These are phyloP conservation scores for Cyberlindnera americana DNA, from an alignment of 805 yeast species.

Conservation along the genomic window DNA sequence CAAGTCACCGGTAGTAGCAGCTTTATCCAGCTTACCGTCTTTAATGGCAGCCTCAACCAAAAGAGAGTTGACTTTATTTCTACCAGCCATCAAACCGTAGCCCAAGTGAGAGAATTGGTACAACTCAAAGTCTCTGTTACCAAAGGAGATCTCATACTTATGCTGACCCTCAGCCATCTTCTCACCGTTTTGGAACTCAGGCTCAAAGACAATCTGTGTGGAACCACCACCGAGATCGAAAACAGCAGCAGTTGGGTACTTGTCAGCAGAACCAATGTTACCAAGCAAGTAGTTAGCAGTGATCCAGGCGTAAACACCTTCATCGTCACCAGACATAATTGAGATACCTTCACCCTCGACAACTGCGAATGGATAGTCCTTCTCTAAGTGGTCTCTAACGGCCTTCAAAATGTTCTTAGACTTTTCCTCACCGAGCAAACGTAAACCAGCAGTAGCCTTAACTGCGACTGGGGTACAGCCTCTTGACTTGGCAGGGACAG, in stretches of 20 bases:
- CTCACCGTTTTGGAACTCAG: conserved; percentile 58
- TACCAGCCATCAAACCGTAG: conserved; percentile 92
- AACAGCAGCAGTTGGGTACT: conserved; percentile 89
- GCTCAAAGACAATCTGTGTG: conserved; percentile 98
- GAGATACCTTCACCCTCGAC: conserved; percentile 83
- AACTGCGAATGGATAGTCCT: conserved; percentile 87
- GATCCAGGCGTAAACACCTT: conserved; percentile 99
- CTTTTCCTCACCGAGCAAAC: conserved; percentile 76
- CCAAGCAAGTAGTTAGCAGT: conserved; percentile 92
- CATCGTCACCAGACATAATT: conserved; percentile 95
- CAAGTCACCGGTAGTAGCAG: conserved; percentile 42
- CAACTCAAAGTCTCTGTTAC: conserved; percentile 71
- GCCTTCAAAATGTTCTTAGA: conserved; percentile 68
- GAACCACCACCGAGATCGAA: conserved; percentile 99
- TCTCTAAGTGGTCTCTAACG: conserved; percentile 72
- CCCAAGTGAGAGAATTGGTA: conserved; percentile 96
- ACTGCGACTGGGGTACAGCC: conserved; percentile 92
- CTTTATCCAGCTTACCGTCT: conserved; percentile 37
- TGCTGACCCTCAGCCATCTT: conserved; percentile 83
- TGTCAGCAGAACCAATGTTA: conserved; percentile 75
- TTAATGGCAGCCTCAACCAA: conserved; percentile 53
- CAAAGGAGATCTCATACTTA: conserved; percentile 75
- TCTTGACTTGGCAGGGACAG: conserved; percentile 71
- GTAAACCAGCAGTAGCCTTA: conserved; percentile 96
- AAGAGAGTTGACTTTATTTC: conserved; percentile 70